Evolutionary conservation across 371 early-diverging fungal genomes (phyloP), one percentile per base, ranked within the genome.

Genomic region (Nematocida minor): DNA sequence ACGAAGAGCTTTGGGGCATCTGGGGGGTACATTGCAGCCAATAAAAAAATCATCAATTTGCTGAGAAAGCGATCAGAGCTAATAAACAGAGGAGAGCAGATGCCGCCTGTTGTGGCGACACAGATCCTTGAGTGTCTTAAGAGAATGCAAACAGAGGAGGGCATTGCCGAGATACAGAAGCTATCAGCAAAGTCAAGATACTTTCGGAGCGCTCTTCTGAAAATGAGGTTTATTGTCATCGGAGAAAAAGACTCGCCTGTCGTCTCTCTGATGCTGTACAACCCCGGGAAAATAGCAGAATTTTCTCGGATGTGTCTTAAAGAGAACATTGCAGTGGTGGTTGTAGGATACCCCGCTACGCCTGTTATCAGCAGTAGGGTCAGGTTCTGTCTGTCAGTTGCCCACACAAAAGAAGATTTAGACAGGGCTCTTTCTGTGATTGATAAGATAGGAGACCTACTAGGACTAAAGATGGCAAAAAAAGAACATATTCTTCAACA

Each of bases 1-100:
- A 96, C 97, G 32, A 97, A 99, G 87, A 93, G 93, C 47, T 97
- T 99, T 88, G 97, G 96, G 79, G 94, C 95, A 29, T 92, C 94
- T 51, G 97, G 97, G 79, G 96, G 97, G 20, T 96, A 95, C 82
- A 93, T 96, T 83, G 91, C 94, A 41, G 92, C 90, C 20, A 85
- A 38, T 71, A 88, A 89, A 82, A 86, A 87, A n/a, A 82, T 96
- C 42, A 89, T 97, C 67, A 89, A 92, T 83, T 88, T 90, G 84
- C 74, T 99, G 66, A 89, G 93, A 47, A 80, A 90, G 38, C 84
- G 84, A 48, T 89, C 89, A 79, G 92, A 94, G 85, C 88, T 93
- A 14, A 87, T 89, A 46, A 82, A 90, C 40, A 94, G 95, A 85
- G 94, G 93, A 31, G 98, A 99, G 86, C 86, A 93, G 49, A 91